Base-by-base conservation (phyloP, 2,329 filamentous ascomycete species). In the Cytospora paraplurivora region DNA sequence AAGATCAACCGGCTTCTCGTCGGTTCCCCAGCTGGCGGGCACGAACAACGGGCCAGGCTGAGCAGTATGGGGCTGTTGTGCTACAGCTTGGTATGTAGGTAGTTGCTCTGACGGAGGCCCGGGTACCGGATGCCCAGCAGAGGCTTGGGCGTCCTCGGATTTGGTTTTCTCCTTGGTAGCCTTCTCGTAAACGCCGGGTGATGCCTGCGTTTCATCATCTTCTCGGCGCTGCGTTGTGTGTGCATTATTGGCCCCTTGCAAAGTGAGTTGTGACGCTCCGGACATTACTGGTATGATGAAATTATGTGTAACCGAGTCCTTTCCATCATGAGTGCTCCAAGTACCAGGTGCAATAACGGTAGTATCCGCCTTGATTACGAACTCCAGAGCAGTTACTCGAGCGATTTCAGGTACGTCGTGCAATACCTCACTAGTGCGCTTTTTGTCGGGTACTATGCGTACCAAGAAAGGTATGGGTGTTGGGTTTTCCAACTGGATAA, bases 401-500 rank as follows among this genome's bases (percentile, higher is more conserved):
- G 71, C 60, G 0, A 59, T 62, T 3, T 69, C 70, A 0, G 59
- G 52, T 0, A 63, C 27, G 0, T 70, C 61, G 4, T 41, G 44
- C 0, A 76, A 34, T 0, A 50, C 12, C 0, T 67, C 51, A 27
- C 68, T 71, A 0, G 69, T 71, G 4, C 57, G 59, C 0, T 50
- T 49, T 50, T 44, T 58, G 1, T 69, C 34, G 0, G 72, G 70
- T 0, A 67, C 41, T 1, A 69, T 35, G 0, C 54, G 63, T 0
- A 75, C 35, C 4, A 21, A 51, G 12, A 75, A 68, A 0, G 74
- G 71, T 1, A 76, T 62, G 0, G 67, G 65, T 0, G 51, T 21
- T 0, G 69, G 69, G 19, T 72, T 69, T 0, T 71, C 70, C 0
- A 77, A 67, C 21, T 76, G 75, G 7, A 79, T 66, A 0, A 71